A percentile compares a stretch with the other conserved stretches of the same genome.
phyloP scores from a whole-genome alignment of 352 stramenopile species.

The Pythium scleroteichum region DNA sequence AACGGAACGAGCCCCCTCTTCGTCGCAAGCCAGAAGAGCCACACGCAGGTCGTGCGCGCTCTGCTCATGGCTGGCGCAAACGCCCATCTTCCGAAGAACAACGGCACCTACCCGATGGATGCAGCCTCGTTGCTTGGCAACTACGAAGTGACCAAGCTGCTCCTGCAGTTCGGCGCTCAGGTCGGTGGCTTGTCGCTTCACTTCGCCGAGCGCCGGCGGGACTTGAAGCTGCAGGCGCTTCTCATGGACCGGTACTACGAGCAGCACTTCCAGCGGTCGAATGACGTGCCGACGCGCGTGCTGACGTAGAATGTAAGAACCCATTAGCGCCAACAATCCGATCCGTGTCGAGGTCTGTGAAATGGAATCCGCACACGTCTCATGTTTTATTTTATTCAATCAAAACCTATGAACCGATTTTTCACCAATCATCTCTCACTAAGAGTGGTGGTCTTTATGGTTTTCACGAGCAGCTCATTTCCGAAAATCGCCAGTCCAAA shows the following conservation, averaged over 20 bases:
- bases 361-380: background rate
- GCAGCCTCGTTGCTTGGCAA: constrained; percentile 67
- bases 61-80: constrained; percentile 60
- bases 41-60: constrained; percentile 49
- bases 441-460: constrained; percentile 1
- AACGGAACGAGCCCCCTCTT: constrained; percentile 76
- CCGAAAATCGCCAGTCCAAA: constrained; percentile 17
- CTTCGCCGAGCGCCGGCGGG: constrained; percentile 70
- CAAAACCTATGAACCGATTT: background rate
- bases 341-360: background rate
- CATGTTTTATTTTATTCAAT: background rate
- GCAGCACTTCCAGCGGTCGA: constrained; percentile 45
- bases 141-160: constrained; percentile 51
- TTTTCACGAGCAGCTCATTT: constrained; percentile 4
- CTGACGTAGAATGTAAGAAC: constrained; percentile 5
- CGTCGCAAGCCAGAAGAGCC: constrained; percentile 72
- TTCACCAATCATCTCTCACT: constrained; percentile 9
- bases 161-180: constrained; percentile 67
- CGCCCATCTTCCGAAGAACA: constrained; percentile 60
- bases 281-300: constrained; percentile 7
- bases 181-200: constrained; percentile 68
- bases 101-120: constrained; percentile 74
- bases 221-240: constrained; percentile 57
- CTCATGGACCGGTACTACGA: constrained; percentile 67
- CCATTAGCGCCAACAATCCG: background rate